Conservation (phyloP, 768 basidiomycete species). For the Leccinum ochraceum region DNA sequence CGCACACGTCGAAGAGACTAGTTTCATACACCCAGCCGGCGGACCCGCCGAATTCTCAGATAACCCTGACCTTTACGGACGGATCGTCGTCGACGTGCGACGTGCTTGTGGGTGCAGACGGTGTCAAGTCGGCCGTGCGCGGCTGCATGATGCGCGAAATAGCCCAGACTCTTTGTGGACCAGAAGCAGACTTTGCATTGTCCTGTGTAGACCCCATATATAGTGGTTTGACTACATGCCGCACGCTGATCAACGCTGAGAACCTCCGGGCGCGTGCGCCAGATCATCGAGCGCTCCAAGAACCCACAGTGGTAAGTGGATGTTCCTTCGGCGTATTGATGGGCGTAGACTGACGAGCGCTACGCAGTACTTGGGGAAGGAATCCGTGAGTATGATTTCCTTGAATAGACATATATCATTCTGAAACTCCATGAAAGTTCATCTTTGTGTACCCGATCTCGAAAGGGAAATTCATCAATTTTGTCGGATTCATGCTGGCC, state of each 20-base stretch:
- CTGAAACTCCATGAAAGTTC: slow-evolving; percentile 40
- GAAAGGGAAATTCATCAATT: slow-evolving; percentile 57
- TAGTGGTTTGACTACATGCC: slow-evolving; percentile 61
- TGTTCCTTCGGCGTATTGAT: not conserved
- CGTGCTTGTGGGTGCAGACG: slow-evolving; percentile 68
- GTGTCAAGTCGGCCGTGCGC: slow-evolving; percentile 57
- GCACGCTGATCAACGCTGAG: slow-evolving; percentile 55
- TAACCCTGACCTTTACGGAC: slow-evolving; percentile 61
- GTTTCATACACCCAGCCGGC: slow-evolving; percentile 50
- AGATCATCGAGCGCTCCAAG: slow-evolving; percentile 48
- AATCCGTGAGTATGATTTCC: slow-evolving; percentile 37
- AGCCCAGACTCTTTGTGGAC: slow-evolving; percentile 34
- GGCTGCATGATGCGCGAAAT: slow-evolving; percentile 36
- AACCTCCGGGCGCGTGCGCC: slow-evolving; percentile 43
- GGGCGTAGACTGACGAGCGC: not conserved
- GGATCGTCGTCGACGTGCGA: slow-evolving; percentile 61
- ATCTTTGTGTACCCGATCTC: slow-evolving; percentile 64
- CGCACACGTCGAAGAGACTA: slow-evolving; percentile 59
- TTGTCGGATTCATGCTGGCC: slow-evolving; percentile 55
- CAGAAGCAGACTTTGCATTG: slow-evolving; percentile 43
- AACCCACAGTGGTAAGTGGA: slow-evolving; percentile 46
- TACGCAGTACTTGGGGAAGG: slow-evolving; percentile 56
- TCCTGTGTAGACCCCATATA: slow-evolving; percentile 53
- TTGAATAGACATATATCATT: not conserved
- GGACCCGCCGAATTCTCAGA: slow-evolving; percentile 30